Conservation (phyloP, 352 stramenopile genomes). For the Phytopythium mirpurense region DNA sequence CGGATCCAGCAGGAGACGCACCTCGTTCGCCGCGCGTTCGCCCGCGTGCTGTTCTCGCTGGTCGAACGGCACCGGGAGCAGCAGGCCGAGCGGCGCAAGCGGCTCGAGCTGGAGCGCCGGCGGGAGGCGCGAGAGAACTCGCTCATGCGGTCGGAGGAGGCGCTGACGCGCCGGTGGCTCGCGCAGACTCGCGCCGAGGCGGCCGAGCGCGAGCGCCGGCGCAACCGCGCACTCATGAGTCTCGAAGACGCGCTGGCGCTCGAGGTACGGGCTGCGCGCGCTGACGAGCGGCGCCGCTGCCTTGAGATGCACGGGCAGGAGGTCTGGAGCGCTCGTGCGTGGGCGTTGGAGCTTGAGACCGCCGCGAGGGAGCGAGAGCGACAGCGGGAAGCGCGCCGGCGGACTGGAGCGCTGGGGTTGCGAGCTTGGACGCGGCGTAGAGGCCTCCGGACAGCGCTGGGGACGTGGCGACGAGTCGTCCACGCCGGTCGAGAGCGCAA, state of each 20-base stretch:
- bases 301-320: conserved; percentile 19
- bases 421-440: too few relatives aligned
- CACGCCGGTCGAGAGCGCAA: not conserved
- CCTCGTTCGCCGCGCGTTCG: conserved; percentile 11
- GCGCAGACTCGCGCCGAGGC: conserved; percentile 14
- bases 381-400: not conserved
- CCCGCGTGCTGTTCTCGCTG: conserved; percentile 26
- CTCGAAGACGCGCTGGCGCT: conserved; percentile 22
- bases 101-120: conserved; percentile 15
- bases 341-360: conserved; percentile 2
- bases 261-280: not conserved
- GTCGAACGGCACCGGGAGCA: conserved; percentile 8
- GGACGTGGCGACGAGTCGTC: not conserved
- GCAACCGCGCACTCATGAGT: conserved; percentile 26
- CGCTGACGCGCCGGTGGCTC: conserved; percentile 18
- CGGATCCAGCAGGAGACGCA: conserved; percentile 19
- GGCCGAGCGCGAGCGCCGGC: conserved; percentile 12
- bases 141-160: conserved; percentile 48
- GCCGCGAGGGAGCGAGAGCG: conserved; percentile 10
- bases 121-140: conserved; percentile 28
- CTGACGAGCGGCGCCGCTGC: not conserved
- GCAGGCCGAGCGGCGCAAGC: conserved; percentile 12
- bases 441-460: not conserved
- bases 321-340: not conserved
- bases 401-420: not conserved